A percentile compares a stretch with the other conserved stretches of the same genome.
Conservation (phyloP, 2,329 filamentous ascomycete genomes). For the Claviceps lovelessii region DNA sequence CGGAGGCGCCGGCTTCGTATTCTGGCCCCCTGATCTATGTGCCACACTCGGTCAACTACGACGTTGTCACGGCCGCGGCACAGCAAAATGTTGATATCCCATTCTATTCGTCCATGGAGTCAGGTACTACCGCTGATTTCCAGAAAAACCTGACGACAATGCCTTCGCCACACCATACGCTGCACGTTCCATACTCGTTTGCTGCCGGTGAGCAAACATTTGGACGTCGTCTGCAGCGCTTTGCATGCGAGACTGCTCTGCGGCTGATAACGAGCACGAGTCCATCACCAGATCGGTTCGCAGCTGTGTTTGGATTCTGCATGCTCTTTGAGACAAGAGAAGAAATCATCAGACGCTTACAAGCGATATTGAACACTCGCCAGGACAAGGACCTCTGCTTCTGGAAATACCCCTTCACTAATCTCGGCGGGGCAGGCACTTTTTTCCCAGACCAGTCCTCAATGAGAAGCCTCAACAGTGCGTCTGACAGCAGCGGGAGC, state of each 20-base stretch:
- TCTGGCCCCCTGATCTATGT: conserved; percentile 1
- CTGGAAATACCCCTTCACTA: conserved; percentile 46
- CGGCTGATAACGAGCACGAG: conserved; percentile 37
- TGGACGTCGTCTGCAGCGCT: conserved; percentile 54
- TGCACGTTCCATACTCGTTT: conserved; percentile 38
- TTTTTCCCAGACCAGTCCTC: conserved; percentile 32
- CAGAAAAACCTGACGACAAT: conserved; percentile 8
- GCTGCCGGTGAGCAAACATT: conserved; percentile 53
- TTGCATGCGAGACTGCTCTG: conserved; percentile 47
- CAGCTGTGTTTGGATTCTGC: conserved; percentile 56
- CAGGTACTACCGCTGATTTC: conserved; percentile 5
- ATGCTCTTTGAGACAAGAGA: conserved; percentile 43
- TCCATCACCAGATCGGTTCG: conserved; percentile 33
- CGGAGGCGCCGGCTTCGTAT: neutral
- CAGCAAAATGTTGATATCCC: conserved; percentile 40
- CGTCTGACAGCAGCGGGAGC: neutral
- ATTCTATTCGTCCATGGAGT: conserved; percentile 18
- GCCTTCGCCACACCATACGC: conserved; percentile 17
- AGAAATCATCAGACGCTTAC: conserved; percentile 29
- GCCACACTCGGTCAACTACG: conserved; percentile 20
- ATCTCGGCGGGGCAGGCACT: conserved; percentile 54
- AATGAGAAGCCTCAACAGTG: neutral
- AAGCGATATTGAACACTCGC: conserved; percentile 17
- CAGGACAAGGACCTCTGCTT: conserved; percentile 36
- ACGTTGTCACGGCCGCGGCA: conserved; percentile 37